Evolutionary conservation across 2,329 filamentous ascomycete species (phyloP), one percentile per base, ranked within the genome.

Genomic region (Alternaria atra): DNA sequence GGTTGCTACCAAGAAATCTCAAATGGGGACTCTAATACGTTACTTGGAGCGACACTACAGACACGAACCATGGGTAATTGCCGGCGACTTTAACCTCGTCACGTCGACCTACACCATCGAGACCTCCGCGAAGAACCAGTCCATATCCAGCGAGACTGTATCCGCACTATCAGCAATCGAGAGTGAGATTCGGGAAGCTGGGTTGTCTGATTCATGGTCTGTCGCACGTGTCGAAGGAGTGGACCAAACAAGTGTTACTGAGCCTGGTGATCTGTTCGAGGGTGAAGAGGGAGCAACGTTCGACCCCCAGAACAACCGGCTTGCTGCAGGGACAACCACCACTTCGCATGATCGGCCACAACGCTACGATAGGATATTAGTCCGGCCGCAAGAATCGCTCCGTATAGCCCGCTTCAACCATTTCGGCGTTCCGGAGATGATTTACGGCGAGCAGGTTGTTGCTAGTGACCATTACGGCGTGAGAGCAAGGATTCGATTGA

Each of bases 211-310:
- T 65, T 74, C 82, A 1, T 89, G 86, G 85, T 66, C 80, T 1
- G 76, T 80, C 29, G 79, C 83, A 13, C 79, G 82, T 17, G 71
- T 84, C 1, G 79, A 82, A 42, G 77, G 77, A 7, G 80, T 80
- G 2, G 82, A 84, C 5, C 74, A 80, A 15, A 73, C 69, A 0
- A 69, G 73, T 20, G 60, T 69, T 13, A 63, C 67, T 6, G 69
- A 70, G 6, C 8, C 32, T 6, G 69, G 74, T 10, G 78, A 82
- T 15, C 62, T 81, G 0, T 83, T 82, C 30, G 84, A 87, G 53
- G 89, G 88, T 2, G 88, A 90, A 71, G 82, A 87, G 61, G 89
- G 88, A 1, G 86, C 87, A 4, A 91, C 89, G 0, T 91, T 89
- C 70, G 84, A 91, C 67, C 88, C 88, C 0, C 76, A 77, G 2